Base-by-base conservation (phyloP, 2,329 filamentous ascomycete species). In the Monilinia vaccinii-corymbosi region DNA sequence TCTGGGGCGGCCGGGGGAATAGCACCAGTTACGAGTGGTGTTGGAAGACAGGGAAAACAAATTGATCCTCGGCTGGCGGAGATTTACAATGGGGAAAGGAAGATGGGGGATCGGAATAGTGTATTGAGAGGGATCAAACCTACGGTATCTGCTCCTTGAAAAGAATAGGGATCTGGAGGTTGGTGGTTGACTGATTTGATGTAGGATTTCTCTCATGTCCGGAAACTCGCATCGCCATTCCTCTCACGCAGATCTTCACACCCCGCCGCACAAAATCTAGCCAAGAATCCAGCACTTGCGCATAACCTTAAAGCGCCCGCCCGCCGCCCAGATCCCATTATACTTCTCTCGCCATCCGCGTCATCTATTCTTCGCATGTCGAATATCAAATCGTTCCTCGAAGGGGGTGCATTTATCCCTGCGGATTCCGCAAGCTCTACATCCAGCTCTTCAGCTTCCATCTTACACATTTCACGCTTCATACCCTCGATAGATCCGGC, bases 341-440 rank as follows among this genome's bases (percentile, higher is more conserved):
- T 99, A 73, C 86, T 99, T 32, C 86, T 99, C 63, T 97, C 94
- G 0, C 94, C 94, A 1, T 97, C 93, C 1, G 94, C 93, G 13
- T 97, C 93, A 2, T 95, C 92, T 1, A 84, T 97, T 52, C 85
- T 99, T 42, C 91, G 93, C 73, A 91, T 97, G 83, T 89, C 90
- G 57, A 99, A 99, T 73, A 91, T 95, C 74, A 95, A 96, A 71
- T 86, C 89, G 34, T 97, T 99, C 79, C 87, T 99, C 65, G 87
- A 93, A 72, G 82, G 86, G 60, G 92, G 92, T 60, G 79, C 87
- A 65, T 99, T 93, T 76, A 79, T 86, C 7, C 89, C 91, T 0
- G 82, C 91, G 4, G 88, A 92, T 68, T 78, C 80, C 57, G 77
- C 79, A 72, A 77, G 79, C 10, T 77, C 83, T 55, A 77, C 83